A percentile compares a stretch with the other conserved stretches of the same genome.
Conservation (phyloP, 371 early-diverging fungal species). For the Rhizomucor pusillus region DNA sequence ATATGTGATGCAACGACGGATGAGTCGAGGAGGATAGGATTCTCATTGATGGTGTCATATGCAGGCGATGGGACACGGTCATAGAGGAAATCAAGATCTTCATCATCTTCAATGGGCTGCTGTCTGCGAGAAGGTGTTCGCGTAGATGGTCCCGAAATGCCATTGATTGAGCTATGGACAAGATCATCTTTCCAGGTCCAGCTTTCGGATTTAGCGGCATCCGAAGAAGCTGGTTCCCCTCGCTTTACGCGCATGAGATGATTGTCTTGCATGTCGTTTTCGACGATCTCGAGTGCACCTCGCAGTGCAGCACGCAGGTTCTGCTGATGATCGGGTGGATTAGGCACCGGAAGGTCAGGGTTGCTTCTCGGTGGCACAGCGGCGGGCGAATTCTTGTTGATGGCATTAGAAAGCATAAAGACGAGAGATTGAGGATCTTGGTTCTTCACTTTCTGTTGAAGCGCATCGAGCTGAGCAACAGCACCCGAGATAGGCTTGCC, state of each 20-base stretch:
- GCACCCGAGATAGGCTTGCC: neutral
- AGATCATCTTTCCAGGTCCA: neutral
- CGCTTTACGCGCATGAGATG: neutral
- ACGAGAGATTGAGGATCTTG: slow-evolving; percentile 5
- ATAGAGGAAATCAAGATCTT: neutral
- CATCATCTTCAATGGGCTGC: neutral
- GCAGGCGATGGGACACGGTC: slow-evolving; percentile 3
- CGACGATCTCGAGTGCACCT: slow-evolving; percentile 25
- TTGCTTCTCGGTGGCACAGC: neutral
- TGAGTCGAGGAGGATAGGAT: neutral
- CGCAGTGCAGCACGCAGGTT: slow-evolving; percentile 24
- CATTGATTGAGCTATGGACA: neutral
- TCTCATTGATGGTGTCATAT: slow-evolving; percentile 2
- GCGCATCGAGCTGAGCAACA: neutral
- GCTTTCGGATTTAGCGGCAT: neutral
- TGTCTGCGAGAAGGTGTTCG: too few relatives aligned
- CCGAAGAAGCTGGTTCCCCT: too few relatives aligned
- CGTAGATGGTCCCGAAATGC: too few relatives aligned
- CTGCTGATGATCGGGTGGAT: too few relatives aligned
- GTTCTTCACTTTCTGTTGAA: neutral
- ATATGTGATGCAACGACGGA: neutral
- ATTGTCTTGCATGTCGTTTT: slow-evolving; percentile 27
- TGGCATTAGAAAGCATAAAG: slow-evolving; percentile 2
- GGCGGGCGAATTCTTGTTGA: too few relatives aligned
- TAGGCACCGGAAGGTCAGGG: too few relatives aligned